Base-by-base conservation (phyloP, 129 eudicot genomes). In the Oenanthe sinensis region DNA sequence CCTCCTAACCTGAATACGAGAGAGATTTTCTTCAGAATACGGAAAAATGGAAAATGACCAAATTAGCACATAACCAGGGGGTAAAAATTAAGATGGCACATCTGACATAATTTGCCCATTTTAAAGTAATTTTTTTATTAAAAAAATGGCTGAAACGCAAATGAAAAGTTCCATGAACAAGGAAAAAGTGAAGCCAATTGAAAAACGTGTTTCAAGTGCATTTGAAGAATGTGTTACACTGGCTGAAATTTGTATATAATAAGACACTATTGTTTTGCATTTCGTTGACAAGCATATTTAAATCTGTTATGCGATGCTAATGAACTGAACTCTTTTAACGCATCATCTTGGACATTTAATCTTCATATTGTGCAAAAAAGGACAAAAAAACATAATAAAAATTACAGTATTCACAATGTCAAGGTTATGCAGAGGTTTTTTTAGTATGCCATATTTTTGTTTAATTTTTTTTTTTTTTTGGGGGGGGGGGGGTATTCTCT, bases 1-100 rank as follows among this genome's bases (percentile, higher is more conserved):
- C 78, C 87, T 83, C 76, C 95, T 89, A n/a, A 89, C 87, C 97
- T 89, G 91, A 72, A 81, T 40, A 43, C 9, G 24, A 30, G 20
- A 44, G 28, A 0, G 19, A n/a, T 8, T 20, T 42, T 40, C 14
- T 44, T 44, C 2, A 24, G 76, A 72, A 72, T 26, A 19, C 5
- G 19, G 26, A 19, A 71, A 19, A 20, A 37, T 13, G 45, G 26
- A 60, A 24, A 60, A 8, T 71, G 13, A 37, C 46, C 75, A 22
- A 19, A 20, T 39, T 22, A 39, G 22, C 15, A 43, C 49, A 71
- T 2, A 71, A 71, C 14, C 40, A 4, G 44, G 14, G 26, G 22
- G 9, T 39, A 11, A 39, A 3, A 2, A 8, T 70, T 70, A 7
- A 43, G 4, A 19, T 37, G 22, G 49, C 12, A 40, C 0, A 5